Evolutionary conservation across 179 eudicot species (phyloP), one percentile per base, ranked within the genome.

Genomic region (Sideroxylon spinosum): DNA sequence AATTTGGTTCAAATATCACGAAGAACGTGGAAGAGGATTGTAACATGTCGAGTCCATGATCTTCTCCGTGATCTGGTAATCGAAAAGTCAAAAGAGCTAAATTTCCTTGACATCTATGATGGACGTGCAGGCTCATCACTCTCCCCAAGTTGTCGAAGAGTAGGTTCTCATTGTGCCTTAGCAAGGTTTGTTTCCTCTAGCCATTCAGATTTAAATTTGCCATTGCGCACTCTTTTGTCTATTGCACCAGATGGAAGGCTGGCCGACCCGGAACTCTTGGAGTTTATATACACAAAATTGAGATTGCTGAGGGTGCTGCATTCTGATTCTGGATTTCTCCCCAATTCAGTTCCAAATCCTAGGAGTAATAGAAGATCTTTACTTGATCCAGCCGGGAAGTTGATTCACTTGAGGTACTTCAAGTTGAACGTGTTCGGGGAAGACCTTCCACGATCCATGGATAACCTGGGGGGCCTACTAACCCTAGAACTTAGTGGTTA

Each of bases 61-160:
- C 9, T 67, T 2, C 22, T 67, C 25, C 49, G 71, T 16, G 71
- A 67, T 67, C 49, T 67, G 6, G 71, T 50, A 32, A 67, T 67
- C 46, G 49, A 2, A 67, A 67, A 67, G 71, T 67, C 52, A 19
- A 67, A 67, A 49, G 50, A 67, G 22, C 71, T 67, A 67, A 67
- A 37, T 67, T 67, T 32, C 49, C 23, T 67, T 16, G 23, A 67
- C 17, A 67, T 67, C 23, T 16, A 32, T 67, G 71, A 67, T 37
- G 71, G 23, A 67, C 0, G 46, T 6, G 0, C 1, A 7, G 7
- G 9, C 26, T 64, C 68, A 5, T 16, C 2, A 8, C 37, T 0
- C 32, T 0, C 44, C 19, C 13, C 52, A 32, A 16, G 0, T 7
- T 14, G 71, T 1, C 22, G 71, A 67, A 44, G 52, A 67, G 22